Evolutionary conservation across 768 basidiomycete species (phyloP), one percentile per base, ranked within the genome.

Genomic region (Clavulina sp.): DNA sequence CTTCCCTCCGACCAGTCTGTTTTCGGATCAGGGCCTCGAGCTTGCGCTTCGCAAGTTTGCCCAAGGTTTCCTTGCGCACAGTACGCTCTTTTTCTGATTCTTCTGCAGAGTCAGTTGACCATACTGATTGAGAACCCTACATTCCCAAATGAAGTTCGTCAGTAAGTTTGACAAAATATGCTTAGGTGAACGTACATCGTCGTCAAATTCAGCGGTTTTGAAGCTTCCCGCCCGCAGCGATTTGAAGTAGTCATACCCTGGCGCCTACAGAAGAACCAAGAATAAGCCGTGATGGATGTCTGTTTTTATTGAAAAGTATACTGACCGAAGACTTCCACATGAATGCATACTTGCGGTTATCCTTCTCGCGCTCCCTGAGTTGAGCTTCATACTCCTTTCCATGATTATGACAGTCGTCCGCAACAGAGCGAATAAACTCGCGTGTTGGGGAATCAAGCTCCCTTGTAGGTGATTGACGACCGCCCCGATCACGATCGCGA

Each of bases 21-120:
- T 77, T 80, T 19, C 95, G 77, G 40, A 99, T 71, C 80, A 96
- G 87, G 2, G 80, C 77, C 65, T 95, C 87, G 59, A 97, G 92
- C 50, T 91, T 73, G 55, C 75, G 77, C 50, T 84, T 74, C 24
- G 92, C 86, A 23, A 86, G 66, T 60, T 72, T 78, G 2, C 89
- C 89, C 1, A 99, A 71, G 21, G 70, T 70, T 43, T 73, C 85
- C 68, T 85, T 93, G 34, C 78, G 75, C 2, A 71, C 58, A 13
- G 53, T 72, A 18, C 78, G 76, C 62, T 99, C 92, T 21, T 79
- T 73, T 60, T 99, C 95, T 2, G 84, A 85, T 52, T 95, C 92
- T 63, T 96, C 92, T 4, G 80, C 88, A 33, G 89, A 87, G 66
- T 96, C 95, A 19, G 84, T 88, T 0, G 92, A 89, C 63, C 85